Evolutionary conservation across 2,329 filamentous ascomycete species (phyloP), one percentile per base, ranked within the genome.

Genomic region (Curvularia spicifera): DNA sequence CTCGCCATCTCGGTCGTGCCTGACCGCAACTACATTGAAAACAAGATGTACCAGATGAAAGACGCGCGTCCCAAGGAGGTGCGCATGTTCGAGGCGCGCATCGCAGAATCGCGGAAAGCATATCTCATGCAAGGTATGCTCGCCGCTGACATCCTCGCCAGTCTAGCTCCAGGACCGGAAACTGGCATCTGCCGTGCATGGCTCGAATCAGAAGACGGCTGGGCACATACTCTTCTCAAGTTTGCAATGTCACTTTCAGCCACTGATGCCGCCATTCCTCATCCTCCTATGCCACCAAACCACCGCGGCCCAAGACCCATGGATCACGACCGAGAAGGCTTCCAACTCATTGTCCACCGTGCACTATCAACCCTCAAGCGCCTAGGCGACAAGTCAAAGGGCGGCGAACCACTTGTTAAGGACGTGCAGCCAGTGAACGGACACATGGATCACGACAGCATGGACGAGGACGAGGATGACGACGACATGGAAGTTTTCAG

Each of bases 41-140:
- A 85, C 2, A 68, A 57, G 51, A 70, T 75, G 55, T 67, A 74
- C 49, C 65, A 73, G 33, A 62, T 71, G 56, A 64, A 68, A 28
- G 71, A 72, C 84, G 85, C 57, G 75, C 89, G 26, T 78, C 71
- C 72, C 0, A 70, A 69, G 45, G 68, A 74, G 48, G 69, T 76
- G 22, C 76, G 75, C 22, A 64, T 68, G 49, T 73, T 70, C 18
- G 80, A 82, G 64, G 71, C 90, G 0, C 85, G 87, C 0, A 83
- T 93, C 5, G 85, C 95, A 5, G 93, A 97, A 73, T 87, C 86
- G 4, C 88, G 95, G 56, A 97, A 96, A 76, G 90, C 95, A 0
- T 89, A 92, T 69, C 80, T 99, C 10, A 95, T 96, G 84, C 95
- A 99, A 78, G 93, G 93, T 1, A 86, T 98, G 68, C 83, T 98